Conservation (phyloP, 1,284 basidiomycete genomes). For the Ustilago hordei region DNA sequence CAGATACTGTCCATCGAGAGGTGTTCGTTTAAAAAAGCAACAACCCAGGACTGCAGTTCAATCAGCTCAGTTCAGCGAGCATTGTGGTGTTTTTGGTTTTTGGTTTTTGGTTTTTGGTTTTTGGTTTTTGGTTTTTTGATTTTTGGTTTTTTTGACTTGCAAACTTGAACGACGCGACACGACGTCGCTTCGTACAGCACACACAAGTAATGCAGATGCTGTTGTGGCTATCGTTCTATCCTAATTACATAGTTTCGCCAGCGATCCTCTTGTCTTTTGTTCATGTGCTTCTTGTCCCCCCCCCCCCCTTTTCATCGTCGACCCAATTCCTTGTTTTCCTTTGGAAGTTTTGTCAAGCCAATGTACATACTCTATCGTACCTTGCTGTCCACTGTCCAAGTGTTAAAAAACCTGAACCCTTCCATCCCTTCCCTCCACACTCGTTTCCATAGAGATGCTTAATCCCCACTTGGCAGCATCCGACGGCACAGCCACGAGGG, state of each 20-base stretch:
- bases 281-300: neutral
- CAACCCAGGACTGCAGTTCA: too few species aligned
- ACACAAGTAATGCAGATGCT: too few species aligned
- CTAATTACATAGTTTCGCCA: too few species aligned
- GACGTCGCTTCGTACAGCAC: neutral
- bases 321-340: neutral
- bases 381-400: neutral
- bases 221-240: too few species aligned
- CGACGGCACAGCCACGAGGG: neutral
- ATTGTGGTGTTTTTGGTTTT: too few species aligned
- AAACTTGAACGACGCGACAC: slow-evolving; percentile 7
- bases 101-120: too few species aligned
- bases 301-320: neutral
- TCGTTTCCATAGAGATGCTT: neutral
- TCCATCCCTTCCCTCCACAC: neutral
- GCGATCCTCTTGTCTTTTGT: too few species aligned
- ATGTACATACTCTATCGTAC: neutral
- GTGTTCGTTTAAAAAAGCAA: too few species aligned
- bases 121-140: too few species aligned
- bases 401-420: neutral
- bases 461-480: neutral
- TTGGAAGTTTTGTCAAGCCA: too few species aligned
- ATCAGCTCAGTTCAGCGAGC: too few species aligned
- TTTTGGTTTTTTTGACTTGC: neutral
- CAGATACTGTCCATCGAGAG: too few species aligned